These are phyloP conservation scores for Phytopythium montanum DNA, from an alignment of 352 stramenopile genomes.

Conservation along the genomic window DNA sequence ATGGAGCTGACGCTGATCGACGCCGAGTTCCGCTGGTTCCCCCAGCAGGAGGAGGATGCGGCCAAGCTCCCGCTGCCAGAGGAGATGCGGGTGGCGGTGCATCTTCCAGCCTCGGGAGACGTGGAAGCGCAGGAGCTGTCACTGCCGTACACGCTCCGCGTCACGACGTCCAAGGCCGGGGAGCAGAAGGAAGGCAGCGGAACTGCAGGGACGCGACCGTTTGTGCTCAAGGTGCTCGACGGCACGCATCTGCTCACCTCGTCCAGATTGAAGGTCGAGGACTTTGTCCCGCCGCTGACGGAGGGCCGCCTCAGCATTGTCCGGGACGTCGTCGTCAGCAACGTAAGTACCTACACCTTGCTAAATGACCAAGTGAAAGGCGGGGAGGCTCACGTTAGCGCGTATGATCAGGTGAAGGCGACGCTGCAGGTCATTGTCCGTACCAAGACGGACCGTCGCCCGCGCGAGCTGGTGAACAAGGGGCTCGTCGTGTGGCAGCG, in stretches of 20 bases:
- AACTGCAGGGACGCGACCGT: constrained; percentile 24
- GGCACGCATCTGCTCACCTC: constrained; percentile 23
- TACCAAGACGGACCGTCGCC: constrained; percentile 39
- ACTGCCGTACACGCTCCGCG: constrained; percentile 33
- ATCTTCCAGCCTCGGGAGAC: constrained; percentile 8
- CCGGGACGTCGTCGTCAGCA: constrained; percentile 21
- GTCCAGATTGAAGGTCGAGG: constrained; percentile 32
- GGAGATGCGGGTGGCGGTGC: constrained; percentile 10
- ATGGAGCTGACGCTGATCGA: too few relatives aligned
- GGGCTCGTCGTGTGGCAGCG: constrained; percentile 36
- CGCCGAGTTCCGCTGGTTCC: too few relatives aligned
- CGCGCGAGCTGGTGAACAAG: constrained; percentile 35
- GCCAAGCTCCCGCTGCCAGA: background rate
- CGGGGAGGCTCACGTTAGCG: background rate
- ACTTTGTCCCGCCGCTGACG: constrained; percentile 47
- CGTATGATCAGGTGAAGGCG: background rate
- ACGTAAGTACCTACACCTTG: constrained; percentile 13
- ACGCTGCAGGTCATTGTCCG: constrained; percentile 27
- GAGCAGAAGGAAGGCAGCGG: constrained; percentile 26
- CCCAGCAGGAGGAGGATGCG: too few relatives aligned
- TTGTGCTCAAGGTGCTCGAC: constrained; percentile 38
- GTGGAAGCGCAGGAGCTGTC: constrained; percentile 12
- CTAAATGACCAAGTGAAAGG: background rate
- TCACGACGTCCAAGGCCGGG: constrained; percentile 17
- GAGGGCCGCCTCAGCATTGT: constrained; percentile 40